Evolutionary conservation across 208 protist species (phyloP), one percentile per base, ranked within the genome.

Genomic region (Vickermania ingenoplastis): DNA sequence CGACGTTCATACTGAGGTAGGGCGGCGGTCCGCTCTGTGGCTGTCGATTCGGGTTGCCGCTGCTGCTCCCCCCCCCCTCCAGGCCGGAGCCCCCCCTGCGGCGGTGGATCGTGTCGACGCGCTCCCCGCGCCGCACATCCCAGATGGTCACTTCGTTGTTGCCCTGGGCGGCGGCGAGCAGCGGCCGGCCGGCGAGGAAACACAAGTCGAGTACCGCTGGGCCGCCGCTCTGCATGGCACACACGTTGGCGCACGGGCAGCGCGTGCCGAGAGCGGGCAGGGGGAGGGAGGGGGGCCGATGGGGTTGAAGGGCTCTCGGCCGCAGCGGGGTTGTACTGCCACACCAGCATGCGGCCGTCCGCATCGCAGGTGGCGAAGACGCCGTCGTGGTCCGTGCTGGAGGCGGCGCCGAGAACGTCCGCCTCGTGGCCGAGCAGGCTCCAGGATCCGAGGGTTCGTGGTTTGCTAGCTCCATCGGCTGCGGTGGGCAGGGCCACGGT

Each of bases 371-470:
- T 83, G 13, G 82, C 73, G 58, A 89, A 87, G 23, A 50, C 56
- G 23, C 63, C 36, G 36, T 45, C 36, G 11, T 17, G 36, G 11
- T 45, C 36, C 36, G 36, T 45, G 7, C 7, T 60, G 0, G 60
- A 58, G 17, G 72, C 57, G 24, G 75, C 68, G n/a, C 72, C 61
- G 27, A 89, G 29, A 17, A 93, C 73, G 28, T 81, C 71, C 24
- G 65, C 78, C 11, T 77, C 53, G 69, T 93, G 86, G 4, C 86
- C 83, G 21, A 73, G 63, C 53, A 91, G 74, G 48, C 61, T 67
- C 79, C 83, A 45, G 36, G 36, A 45, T 17, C 11, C 7, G 36
- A 17, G 36, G 36, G 36, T n/a, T n/a, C n/a, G n/a, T n/a, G n/a
- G n/a, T n/a, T n/a, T n/a, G n/a, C n/a, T n/a, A n/a, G n/a, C n/a